Evolutionary conservation across 2,329 filamentous ascomycete genomes (phyloP), one percentile per base, ranked within the genome.

Genomic region (Colletotrichum liriopes): DNA sequence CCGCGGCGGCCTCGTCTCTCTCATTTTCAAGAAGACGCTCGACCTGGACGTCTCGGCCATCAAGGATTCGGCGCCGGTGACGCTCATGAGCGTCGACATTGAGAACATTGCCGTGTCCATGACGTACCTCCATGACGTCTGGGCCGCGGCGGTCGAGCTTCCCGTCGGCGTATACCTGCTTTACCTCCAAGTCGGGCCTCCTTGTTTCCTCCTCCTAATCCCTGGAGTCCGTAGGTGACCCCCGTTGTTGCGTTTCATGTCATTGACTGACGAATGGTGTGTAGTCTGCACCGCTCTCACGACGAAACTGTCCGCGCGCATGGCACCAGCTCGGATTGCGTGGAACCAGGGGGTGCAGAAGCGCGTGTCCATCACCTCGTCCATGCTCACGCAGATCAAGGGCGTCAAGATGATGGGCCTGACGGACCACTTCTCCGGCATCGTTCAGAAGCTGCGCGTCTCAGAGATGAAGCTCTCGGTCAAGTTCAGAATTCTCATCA

Each of bases 11-110:
- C 67, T 84, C 1, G 76, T 81, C 5, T 84, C 86, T 0, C 78
- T 89, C 74, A 84, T 91, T 2, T 90, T 86, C 74, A 82, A 83
- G 23, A 86, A 86, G 74, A 86, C 85, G 0, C 69, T 85, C 1
- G 74, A 76, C 0, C 72, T 85, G 20, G 77, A 77, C 14, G 76
- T 77, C 0, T 73, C 76, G 0, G 73, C 77, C 1, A 76, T 80
- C 32, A 80, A 82, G 20, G 82, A 84, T 29, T 78, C 80, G 1
- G 80, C 81, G 0, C 80, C 85, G 1, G 74, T 84, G 5, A 86
- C 84, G 1, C 77, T 86, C 9, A 87, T 87, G 84, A 84, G 81
- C 20, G 82, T 84, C 1, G 85, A 86, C 64, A 80, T 87, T 7
- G 84, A 85, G 11, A 74, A 73, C 0, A 79, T 84, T 11, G 74